Evolutionary conservation across 441 rosid genomes (phyloP), one percentile per base, ranked within the genome.

Genomic region (Isatis lusitanica): DNA sequence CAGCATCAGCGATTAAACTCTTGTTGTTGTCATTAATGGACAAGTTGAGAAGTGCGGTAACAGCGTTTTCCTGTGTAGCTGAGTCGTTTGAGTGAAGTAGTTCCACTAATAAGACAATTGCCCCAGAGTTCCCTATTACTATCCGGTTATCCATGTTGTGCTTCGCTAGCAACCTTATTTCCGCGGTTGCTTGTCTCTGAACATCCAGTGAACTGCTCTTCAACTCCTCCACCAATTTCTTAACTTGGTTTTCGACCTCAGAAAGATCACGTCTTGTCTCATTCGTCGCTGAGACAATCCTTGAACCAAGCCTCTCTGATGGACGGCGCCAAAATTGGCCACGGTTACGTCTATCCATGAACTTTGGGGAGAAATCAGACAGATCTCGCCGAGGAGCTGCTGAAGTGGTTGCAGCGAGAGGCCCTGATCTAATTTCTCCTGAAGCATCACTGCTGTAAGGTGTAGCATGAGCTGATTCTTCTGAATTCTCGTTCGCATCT

Each of bases 11-110:
- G 50, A 92, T 94, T 8, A 84, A 83, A 30, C 73, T 74, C 83
- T 94, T 94, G 83, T 94, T 94, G 84, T 88, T 94, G 68, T 94
- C 94, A 31, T 89, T 92, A 17, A 94, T 92, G 33, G 99, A 94
- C 60, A 94, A 77, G 81, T 94, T 94, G 50, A 94, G 97, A 78
- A 94, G 98, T 4, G 99, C 94, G 2, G 99, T 92, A 40, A 94
- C 98, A 58, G 98, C 87, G 69, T 92, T 81, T 80, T 94, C 99
- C 80, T 90, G 97, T 18, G 82, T 89, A 69, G 56, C 68, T 53
- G 78, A 12, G 64, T 94, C 98, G 2, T 69, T 53, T 18, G 98
- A 92, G 56, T 55, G 78, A 59, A 94, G 97, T 76, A 94, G 72
- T 50, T 84, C 74, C 16, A 94, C 96, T 75, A 94, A 77, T 73